These are phyloP conservation scores for Pseudogymnoascus sp. DNA, from an alignment of 2,329 filamentous ascomycete species.

Conservation along the genomic window DNA sequence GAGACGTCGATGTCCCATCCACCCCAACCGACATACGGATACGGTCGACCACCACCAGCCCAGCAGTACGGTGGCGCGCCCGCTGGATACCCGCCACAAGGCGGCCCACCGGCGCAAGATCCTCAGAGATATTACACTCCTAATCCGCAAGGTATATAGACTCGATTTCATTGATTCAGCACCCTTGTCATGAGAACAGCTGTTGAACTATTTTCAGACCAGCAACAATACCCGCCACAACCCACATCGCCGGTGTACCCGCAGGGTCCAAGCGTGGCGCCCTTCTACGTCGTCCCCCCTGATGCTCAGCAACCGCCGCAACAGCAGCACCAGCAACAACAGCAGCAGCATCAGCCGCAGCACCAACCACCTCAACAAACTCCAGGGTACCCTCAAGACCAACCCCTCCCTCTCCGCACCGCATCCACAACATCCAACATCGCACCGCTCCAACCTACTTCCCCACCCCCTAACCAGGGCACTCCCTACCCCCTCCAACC, in stretches of 20 bases:
- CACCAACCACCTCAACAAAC: constrained; percentile 46
- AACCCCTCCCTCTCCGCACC: constrained; percentile 33
- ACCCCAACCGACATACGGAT: constrained; percentile 70
- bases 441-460: constrained; percentile 39
- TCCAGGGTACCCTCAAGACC: constrained; percentile 40
- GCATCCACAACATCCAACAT: not conserved
- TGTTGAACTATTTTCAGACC: constrained; percentile 19
- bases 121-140: constrained; percentile 63
- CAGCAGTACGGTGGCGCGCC: constrained; percentile 17
- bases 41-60: constrained; percentile 26
- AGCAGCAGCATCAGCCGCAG: constrained; percentile 34
- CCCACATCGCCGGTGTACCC: constrained; percentile 43
- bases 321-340: constrained; percentile 27
- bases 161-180: constrained; percentile 4
- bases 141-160: constrained; percentile 34
- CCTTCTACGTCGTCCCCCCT: constrained; percentile 58
- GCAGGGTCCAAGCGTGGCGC: constrained; percentile 44
- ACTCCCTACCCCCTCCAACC: constrained; percentile 36
- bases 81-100: constrained; percentile 28
- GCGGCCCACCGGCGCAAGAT: constrained; percentile 42
- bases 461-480: constrained; percentile 45
- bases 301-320: constrained; percentile 29
- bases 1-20: constrained; percentile 96
- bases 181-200: constrained; percentile 5
- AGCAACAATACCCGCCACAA: constrained; percentile 39